Conservation (phyloP, 2,329 filamentous ascomycete genomes). For the Xylaria sp. region DNA sequence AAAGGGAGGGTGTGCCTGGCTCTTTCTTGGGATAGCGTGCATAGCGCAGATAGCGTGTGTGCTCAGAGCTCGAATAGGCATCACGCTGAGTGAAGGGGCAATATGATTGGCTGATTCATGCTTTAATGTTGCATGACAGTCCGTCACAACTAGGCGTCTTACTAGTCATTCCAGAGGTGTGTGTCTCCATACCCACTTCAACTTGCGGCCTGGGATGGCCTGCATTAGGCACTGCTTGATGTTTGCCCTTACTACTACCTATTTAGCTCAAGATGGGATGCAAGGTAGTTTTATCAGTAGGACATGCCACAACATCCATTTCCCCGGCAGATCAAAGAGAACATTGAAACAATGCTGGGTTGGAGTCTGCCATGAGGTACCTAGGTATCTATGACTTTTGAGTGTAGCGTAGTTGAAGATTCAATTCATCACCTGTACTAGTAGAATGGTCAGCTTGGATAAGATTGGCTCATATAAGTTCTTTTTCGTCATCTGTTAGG, state of each 20-base stretch:
- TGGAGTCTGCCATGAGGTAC: neutral
- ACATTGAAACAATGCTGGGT: neutral
- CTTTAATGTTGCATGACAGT: conserved; percentile 13
- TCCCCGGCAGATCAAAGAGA: neutral
- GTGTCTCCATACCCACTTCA: conserved; percentile 25
- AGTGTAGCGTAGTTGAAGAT: conserved; percentile 3
- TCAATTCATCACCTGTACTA: neutral
- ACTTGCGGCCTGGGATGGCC: conserved; percentile 18
- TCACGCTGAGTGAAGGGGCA: conserved; percentile 33
- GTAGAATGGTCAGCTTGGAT: conserved; percentile 29
- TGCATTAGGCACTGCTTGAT: conserved; percentile 13
- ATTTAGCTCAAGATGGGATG: neutral
- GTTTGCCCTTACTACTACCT: neutral
- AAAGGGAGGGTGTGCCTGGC: conserved; percentile 26
- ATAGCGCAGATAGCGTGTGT: conserved; percentile 6
- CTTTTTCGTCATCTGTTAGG: conserved; percentile 31
- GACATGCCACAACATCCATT: conserved; percentile 12
- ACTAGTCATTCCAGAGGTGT: conserved; percentile 21
- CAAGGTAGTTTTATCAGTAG: neutral
- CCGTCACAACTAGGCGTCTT: conserved; percentile 20
- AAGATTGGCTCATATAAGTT: conserved; percentile 5
- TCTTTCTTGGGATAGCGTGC: conserved; percentile 8
- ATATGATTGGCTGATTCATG: conserved; percentile 30
- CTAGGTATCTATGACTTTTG: neutral
- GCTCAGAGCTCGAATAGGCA: conserved; percentile 28